Evolutionary conservation across 2,329 filamentous ascomycete genomes (phyloP).

Genomic region (Colletotrichum abscissum): DNA sequence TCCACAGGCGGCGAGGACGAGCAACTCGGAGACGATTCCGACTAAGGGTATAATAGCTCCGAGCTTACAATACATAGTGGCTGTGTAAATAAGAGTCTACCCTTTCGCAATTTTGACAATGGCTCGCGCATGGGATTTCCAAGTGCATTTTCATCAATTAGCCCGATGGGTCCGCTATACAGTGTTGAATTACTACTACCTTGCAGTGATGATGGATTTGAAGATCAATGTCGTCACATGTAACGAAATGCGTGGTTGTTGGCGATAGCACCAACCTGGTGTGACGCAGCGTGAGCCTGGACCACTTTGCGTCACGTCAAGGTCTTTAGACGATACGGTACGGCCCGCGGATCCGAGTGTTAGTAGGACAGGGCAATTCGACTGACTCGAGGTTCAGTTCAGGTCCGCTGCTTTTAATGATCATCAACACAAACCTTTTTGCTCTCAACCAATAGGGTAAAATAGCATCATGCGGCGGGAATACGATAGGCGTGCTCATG

Average conservation of each 20-base stretch:
- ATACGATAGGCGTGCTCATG: no score
- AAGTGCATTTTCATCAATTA: not conserved
- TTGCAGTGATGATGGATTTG: not conserved
- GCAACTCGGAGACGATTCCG: constrained; percentile 23
- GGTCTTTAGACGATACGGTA: not conserved
- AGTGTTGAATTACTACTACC: not conserved
- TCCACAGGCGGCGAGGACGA: constrained; percentile 24
- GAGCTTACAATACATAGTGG: not conserved
- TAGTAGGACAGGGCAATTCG: not conserved
- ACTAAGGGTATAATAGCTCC: not conserved
- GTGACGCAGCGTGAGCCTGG: not conserved
- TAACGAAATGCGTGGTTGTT: not conserved
- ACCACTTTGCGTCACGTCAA: not conserved
- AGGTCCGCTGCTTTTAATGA: no score
- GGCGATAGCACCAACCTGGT: not conserved
- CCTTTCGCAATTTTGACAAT: not conserved
- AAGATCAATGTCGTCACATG: not conserved
- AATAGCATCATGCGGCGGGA: no score
- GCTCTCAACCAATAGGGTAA: no score
- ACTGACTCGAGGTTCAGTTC: not conserved
- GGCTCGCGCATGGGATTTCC: not conserved
- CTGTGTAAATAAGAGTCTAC: not conserved
- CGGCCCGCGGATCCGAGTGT: no score
- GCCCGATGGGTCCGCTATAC: not conserved
- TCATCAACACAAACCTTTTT: no score